Percentiles rank a stretch among this genome's conserved stretches.
Evolutionary conservation across 2,329 filamentous ascomycete genomes (phyloP).

Genomic region (Colletotrichum orbiculare): DNA sequence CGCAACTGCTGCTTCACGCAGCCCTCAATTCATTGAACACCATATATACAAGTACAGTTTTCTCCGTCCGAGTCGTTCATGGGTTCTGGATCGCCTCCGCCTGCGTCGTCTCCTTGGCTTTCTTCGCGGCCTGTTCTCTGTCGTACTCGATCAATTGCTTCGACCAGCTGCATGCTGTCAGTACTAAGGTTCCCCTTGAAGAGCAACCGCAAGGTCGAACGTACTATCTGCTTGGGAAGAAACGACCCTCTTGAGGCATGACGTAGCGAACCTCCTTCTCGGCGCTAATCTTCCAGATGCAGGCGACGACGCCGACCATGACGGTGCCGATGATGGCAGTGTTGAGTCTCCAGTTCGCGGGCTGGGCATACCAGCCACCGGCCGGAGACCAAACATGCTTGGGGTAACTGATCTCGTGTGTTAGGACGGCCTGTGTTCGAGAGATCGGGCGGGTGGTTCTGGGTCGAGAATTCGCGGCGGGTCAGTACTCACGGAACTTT

Average conservation of each 20-base stretch:
- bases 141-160: conserved; percentile 58
- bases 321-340: conserved; percentile 80
- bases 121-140: conserved; percentile 51
- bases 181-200: background rate
- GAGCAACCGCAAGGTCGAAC: conserved; percentile 47
- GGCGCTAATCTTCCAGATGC: conserved; percentile 79
- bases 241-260: conserved; percentile 81
- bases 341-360: conserved; percentile 94
- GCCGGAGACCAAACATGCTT: conserved; percentile 99
- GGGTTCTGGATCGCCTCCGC: conserved; percentile 35
- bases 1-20: conserved; percentile 29
- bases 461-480: conserved; percentile 28
- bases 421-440: conserved; percentile 38
- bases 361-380: conserved; percentile 97
- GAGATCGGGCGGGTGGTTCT: conserved; percentile 11
- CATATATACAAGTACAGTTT: conserved; percentile 36
- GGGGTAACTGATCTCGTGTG: conserved; percentile 76
- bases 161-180: conserved; percentile 51
- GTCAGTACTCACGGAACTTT: conserved; percentile 63
- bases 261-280: conserved; percentile 77
- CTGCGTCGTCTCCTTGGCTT: conserved; percentile 44
- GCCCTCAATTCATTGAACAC: conserved; percentile 33
- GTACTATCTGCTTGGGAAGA: conserved; percentile 87
- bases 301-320: conserved; percentile 74
- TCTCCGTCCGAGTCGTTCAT: conserved; percentile 20